Base-by-base conservation (phyloP, 805 yeast species). In the Yarrowia divulgata region DNA sequence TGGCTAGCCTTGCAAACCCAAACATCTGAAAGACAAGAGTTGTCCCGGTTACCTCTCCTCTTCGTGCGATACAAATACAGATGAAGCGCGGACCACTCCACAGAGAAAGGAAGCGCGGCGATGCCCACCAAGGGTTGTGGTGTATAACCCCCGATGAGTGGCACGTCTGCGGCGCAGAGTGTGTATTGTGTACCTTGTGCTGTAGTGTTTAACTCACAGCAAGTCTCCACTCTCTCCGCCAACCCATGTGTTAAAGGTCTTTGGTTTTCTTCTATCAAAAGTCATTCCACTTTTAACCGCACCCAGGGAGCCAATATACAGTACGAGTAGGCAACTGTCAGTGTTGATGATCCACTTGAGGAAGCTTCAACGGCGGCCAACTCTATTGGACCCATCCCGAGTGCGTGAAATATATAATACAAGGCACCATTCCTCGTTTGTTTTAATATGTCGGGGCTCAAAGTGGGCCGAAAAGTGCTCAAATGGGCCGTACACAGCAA, bases 311-410 rank as follows among this genome's bases (percentile, higher is more conserved):
- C 45, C 45, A 37, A 19, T 54, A 37, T 54, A 39, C 45, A n/a
- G n/a, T n/a, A n/a, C n/a, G n/a, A n/a, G n/a, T n/a, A n/a, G n/a
- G 60, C 45, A 54, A 23, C 45, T n/a, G 23, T 16, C 19, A 23
- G 12, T 32, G 19, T 32, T 32, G 35, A 49, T 32, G 35, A 49
- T 32, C 4, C 50, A 32, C 54, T 32, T 32, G 4, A 8, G 63
- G 63, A 40, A 42, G 23, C 63, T 42, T 57, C 63, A 57, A 57
- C 63, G 63, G 63, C 19, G 52, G 58, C 12, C 45, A 54, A 54
- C 60, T 16, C 39, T 54, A 54, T 39, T 13, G 43, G 14, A 16
- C 8, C 35, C 34, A 39, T 54, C 57, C 13, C 57, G 8, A 34
- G 5, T 52, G 57, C 57, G 57, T 52, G 57, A 52, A 34, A 52